A percentile compares a stretch with the other conserved stretches of the same genome.
phyloP scores from a whole-genome alignment of 768 basidiomycete species.

The Thelephora aurantiotincta region DNA sequence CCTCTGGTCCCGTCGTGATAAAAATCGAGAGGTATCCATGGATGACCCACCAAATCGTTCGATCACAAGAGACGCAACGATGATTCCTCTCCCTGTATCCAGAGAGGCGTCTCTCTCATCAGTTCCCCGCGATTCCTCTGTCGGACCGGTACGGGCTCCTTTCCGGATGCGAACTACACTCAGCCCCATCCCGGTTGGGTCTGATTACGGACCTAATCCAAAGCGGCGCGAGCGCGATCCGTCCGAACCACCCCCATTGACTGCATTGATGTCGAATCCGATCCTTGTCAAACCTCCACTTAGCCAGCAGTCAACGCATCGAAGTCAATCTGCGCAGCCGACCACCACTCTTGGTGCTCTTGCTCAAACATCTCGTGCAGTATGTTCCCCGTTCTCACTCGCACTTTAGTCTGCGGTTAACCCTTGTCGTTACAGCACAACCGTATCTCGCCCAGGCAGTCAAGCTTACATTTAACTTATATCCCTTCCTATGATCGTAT shows the following conservation, averaged over 20 bases:
- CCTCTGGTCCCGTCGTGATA: slow-evolving; percentile 21
- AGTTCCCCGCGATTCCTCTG: slow-evolving; percentile 26
- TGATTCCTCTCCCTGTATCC: slow-evolving; percentile 20
- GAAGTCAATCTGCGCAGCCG: slow-evolving; percentile 3
- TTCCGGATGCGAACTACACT: slow-evolving; percentile 52
- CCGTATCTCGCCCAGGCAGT: slow-evolving; percentile 38
- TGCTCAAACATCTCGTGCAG: slow-evolving; percentile 36
- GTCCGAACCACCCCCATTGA: slow-evolving; percentile 60
- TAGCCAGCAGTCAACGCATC: slow-evolving; percentile 11
- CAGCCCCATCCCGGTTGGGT: slow-evolving; percentile 48
- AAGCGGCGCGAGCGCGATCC: slow-evolving; percentile 30
- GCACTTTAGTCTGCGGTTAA: not conserved
- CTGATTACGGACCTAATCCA: slow-evolving; percentile 27
- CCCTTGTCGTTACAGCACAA: slow-evolving; percentile 22
- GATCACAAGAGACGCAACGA: slow-evolving; percentile 9
- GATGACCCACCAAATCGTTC: slow-evolving; percentile 10
- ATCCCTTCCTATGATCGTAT: slow-evolving; percentile 27
- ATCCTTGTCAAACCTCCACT: slow-evolving; percentile 53
- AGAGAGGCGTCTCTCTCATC: slow-evolving; percentile 23
- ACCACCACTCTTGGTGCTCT: slow-evolving; percentile 15
- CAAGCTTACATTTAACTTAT: slow-evolving; percentile 19
- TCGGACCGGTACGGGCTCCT: slow-evolving; percentile 33
- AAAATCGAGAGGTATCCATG: slow-evolving; percentile 65
- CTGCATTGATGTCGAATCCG: slow-evolving; percentile 47
- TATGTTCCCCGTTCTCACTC: slow-evolving; percentile 20